Percentiles rank a stretch among this genome's conserved stretches.
Evolutionary conservation across 1,284 basidiomycete species (phyloP).

Genomic region (Naganishia liquefaciens): DNA sequence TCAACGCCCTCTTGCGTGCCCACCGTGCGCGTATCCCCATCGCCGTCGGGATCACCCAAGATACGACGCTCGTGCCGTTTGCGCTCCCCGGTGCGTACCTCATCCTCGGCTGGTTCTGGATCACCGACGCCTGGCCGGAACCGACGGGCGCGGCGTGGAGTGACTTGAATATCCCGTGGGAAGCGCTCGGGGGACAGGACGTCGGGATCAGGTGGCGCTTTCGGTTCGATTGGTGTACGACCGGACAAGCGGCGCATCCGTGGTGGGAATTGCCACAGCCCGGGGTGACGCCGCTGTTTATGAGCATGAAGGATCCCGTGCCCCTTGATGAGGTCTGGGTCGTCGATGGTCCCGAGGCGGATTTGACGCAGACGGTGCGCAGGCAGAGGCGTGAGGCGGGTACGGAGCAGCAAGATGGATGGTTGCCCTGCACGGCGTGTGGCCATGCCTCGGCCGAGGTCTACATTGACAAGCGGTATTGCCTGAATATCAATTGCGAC

Average conservation of each 20-base stretch:
- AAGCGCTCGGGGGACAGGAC: conserved; percentile 25
- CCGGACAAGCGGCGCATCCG: conserved; percentile 36
- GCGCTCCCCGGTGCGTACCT: conserved; percentile 43
- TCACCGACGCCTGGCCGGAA: conserved; percentile 52
- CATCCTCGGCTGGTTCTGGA: conserved; percentile 53
- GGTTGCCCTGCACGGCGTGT: conserved; percentile 28
- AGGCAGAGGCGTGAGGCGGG: background rate
- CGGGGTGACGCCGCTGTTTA: background rate
- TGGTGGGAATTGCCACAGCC: conserved; percentile 42
- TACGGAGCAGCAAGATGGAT: conserved; percentile 4
- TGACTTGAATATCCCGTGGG: conserved; percentile 7
- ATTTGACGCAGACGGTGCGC: conserved; percentile 3
- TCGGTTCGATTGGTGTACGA: conserved; percentile 48
- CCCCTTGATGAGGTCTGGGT: background rate
- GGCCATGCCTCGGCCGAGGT: conserved; percentile 19
- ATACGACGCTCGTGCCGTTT: conserved; percentile 45
- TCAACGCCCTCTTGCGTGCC: conserved; percentile 45
- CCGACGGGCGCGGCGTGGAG: conserved; percentile 35
- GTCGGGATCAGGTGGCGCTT: conserved; percentile 45
- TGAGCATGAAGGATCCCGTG: background rate
- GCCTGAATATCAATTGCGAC: conserved; percentile 35
- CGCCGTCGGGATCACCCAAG: conserved; percentile 44
- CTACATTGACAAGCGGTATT: conserved; percentile 30
- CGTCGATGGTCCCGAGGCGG: conserved; percentile 12
- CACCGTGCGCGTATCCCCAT: conserved; percentile 47